Base-by-base conservation (phyloP, 371 early-diverging fungal genomes). In the Funneliformis caledonium region DNA sequence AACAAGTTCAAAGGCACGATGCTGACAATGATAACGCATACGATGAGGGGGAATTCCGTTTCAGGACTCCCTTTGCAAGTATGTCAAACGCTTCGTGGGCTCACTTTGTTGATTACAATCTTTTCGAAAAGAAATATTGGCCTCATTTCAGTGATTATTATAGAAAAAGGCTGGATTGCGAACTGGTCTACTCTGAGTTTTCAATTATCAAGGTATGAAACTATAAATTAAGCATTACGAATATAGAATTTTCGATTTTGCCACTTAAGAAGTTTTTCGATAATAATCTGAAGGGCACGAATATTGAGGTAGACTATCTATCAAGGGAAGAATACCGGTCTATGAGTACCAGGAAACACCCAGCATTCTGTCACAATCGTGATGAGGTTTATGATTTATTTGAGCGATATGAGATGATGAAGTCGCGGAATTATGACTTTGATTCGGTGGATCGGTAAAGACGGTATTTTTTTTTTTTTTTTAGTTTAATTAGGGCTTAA, bases 381-480 rank as follows among this genome's bases (percentile, higher is more conserved):
- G 77, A 76, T 26, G 26, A 76, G 16, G 31, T 76, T 76, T 76
- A 76, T 31, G 77, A 76, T 47, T 64, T 76, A 48, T 76, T 76
- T 76, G 16, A 45, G 45, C 77, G 33, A 45, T 76, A 76, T 48
- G 65, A 76, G 3, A 47, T 47, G 33, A 64, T 47, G 43, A 76
- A 76, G 45, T 9, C 77, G 5, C 62, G 9, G 14, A 64, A 76
- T 76, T 33, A 22, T 48, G 77, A 76, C 8, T 65, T 64, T 64
- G 77, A 76, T 65, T 76, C 77, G 47, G 48, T 22, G 45, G 77
- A 76, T 64, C 22, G 14, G 22, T 72, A 26, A 26, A 26, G 26
- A 26, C 26, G 26, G 26, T 26, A 26, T 26, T 26, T 26, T 26
- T 26, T 26, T 26, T 26, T 26, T 26, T 56, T 56, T 56, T 56